These are phyloP conservation scores for Colletotrichum tamarilloi DNA, from an alignment of 2,329 filamentous ascomycete genomes.

Conservation along the genomic window DNA sequence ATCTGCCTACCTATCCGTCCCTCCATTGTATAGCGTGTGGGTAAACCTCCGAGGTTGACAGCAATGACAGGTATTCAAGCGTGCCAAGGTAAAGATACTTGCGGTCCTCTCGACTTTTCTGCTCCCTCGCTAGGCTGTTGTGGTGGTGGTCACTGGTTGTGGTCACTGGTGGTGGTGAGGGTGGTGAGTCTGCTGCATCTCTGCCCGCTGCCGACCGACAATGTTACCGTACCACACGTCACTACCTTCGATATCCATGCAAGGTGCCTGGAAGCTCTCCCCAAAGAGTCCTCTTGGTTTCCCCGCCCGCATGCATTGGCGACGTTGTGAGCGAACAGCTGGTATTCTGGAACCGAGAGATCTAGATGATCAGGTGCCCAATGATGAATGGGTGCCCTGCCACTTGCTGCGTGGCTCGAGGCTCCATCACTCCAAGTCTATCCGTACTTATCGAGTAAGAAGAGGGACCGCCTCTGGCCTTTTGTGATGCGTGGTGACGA, in stretches of 20 bases:
- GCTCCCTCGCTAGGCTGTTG: not conserved
- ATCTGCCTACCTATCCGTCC: slow-evolving; percentile 26
- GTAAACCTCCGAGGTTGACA: not conserved
- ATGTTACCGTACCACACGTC: slow-evolving; percentile 2
- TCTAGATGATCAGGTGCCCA: slow-evolving; percentile 25
- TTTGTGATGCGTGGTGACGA: slow-evolving; percentile 30
- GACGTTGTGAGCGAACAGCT: slow-evolving; percentile 26
- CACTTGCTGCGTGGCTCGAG: not conserved
- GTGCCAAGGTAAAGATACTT: not conserved
- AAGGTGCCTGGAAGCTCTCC: slow-evolving; percentile 2
- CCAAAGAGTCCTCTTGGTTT: not conserved
- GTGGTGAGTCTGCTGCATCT: slow-evolving; percentile 21
- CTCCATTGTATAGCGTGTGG: slow-evolving; percentile 29
- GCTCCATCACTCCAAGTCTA: not conserved
- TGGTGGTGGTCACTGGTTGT: too few relatives aligned
- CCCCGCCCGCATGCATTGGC: slow-evolving; percentile 29
- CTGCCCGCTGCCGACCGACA: slow-evolving; percentile 14
- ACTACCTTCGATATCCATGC: not conserved
- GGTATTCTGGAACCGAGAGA: not conserved
- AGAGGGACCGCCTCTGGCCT: not conserved
- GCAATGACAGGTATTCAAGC: not conserved
- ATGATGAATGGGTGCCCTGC: slow-evolving; percentile 17
- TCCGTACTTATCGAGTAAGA: too few relatives aligned
- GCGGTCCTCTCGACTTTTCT: not conserved
- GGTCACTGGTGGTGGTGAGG: not conserved